Percentiles rank a stretch among this genome's conserved stretches.
phyloP scores from a whole-genome alignment of 148 eudicot species.

The Selenicereus undatus region DNA sequence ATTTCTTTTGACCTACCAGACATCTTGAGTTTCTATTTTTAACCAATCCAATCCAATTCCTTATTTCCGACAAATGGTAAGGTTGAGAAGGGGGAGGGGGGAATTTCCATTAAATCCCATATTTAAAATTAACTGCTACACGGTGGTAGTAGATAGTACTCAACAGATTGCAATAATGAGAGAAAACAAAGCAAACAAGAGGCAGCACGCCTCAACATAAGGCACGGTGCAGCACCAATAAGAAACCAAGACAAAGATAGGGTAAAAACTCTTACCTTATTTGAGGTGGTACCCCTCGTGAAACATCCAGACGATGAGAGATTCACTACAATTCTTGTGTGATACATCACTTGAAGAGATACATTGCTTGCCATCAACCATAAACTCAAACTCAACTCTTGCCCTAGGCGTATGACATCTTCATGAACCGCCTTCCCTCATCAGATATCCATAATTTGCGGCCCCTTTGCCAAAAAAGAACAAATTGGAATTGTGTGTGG shows the following conservation, averaged over 20 bases:
- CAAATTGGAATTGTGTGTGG: conserved; percentile 61
- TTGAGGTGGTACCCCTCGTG: conserved; percentile 79
- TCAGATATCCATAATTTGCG: conserved; percentile 81
- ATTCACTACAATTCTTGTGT: conserved; percentile 69
- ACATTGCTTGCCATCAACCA: conserved; percentile 54
- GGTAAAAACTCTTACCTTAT: conserved; percentile 50
- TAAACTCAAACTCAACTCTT: conserved; percentile 88
- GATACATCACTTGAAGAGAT: conserved; percentile 88
- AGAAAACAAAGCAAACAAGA: not conserved
- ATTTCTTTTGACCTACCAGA: too few species aligned
- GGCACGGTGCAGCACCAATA: too few species aligned
- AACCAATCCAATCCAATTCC: not conserved
- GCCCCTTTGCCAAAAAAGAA: conserved; percentile 86
- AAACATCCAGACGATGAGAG: conserved; percentile 80
- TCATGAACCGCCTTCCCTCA: conserved; percentile 55
- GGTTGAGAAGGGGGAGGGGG: too few species aligned
- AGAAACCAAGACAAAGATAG: not conserved
- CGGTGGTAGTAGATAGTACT: too few species aligned
- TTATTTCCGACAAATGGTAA: too few species aligned
- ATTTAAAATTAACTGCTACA: too few species aligned
- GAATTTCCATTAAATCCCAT: too few species aligned
- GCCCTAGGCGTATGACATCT: conserved; percentile 59
- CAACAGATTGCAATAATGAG: not conserved
- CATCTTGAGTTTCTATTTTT: not conserved
- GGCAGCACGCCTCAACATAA: too few species aligned